These are phyloP conservation scores for Fragaria iinumae DNA, from an alignment of 306 rosid genomes.

Conservation along the genomic window DNA sequence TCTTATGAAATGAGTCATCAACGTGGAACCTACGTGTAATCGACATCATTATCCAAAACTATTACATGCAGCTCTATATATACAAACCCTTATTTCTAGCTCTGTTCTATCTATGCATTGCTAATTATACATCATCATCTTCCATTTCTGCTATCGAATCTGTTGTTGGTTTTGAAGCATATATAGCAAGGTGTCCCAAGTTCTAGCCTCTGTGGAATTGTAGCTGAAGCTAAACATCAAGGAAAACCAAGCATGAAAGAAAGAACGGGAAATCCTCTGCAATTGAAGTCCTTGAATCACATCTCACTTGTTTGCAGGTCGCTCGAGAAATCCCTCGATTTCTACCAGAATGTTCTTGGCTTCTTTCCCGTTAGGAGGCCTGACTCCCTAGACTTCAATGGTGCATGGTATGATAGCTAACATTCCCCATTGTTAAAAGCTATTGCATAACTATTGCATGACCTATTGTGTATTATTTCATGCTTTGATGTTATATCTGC, in stretches of 20 bases:
- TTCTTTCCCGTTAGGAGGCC: slow-evolving; percentile 54
- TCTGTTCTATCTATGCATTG: neutral
- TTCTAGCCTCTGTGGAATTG: neutral
- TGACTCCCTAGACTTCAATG: slow-evolving; percentile 38
- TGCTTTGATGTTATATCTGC: neutral
- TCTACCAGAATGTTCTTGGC: slow-evolving; percentile 67
- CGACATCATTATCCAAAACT: neutral
- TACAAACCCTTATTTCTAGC: neutral
- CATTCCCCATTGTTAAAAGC: neutral
- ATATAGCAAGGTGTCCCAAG: neutral
- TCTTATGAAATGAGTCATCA: slow-evolving; percentile 18
- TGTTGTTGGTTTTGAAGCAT: neutral
- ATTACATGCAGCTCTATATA: neutral
- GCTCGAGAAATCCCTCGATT: slow-evolving; percentile 54
- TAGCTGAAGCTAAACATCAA: neutral
- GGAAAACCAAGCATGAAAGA: neutral
- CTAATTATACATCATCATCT: neutral
- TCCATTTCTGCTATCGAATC: neutral
- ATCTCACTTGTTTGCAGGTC: slow-evolving; percentile 72
- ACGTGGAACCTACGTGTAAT: slow-evolving; percentile 29
- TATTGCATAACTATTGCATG: neutral
- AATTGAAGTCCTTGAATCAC: slow-evolving; percentile 73
- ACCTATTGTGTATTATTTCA: neutral
- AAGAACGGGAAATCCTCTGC: slow-evolving; percentile 51
- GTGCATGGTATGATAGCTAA: slow-evolving; percentile 41